These are phyloP conservation scores for Boletus speciosus DNA, from an alignment of 768 basidiomycete genomes.

Conservation along the genomic window DNA sequence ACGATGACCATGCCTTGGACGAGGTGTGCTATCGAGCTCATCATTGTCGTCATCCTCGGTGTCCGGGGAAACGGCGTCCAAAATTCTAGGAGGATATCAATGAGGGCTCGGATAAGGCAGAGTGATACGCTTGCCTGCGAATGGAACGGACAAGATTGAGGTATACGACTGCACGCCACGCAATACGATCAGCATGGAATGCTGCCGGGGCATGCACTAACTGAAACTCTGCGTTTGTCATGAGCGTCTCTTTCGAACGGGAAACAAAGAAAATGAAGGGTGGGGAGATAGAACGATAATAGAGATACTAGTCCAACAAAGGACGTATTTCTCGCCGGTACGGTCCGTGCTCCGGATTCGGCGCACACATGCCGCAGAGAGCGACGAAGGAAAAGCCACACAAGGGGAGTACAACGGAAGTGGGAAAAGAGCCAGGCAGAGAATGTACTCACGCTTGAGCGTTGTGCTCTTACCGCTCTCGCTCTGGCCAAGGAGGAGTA, in stretches of 20 bases:
- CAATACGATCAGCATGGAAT: conserved; percentile 76
- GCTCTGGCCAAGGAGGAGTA: conserved; percentile 81
- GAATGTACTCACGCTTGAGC: conserved; percentile 69
- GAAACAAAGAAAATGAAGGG: background rate
- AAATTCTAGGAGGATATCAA: conserved; percentile 44
- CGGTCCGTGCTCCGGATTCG: background rate
- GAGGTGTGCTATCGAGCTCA: conserved; percentile 49
- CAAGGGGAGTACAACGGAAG: background rate
- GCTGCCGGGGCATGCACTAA: conserved; percentile 72
- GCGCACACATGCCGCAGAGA: background rate
- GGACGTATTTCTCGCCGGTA: background rate
- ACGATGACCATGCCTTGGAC: conserved; percentile 40
- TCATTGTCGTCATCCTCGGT: conserved; percentile 55
- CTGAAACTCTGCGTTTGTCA: conserved; percentile 64
- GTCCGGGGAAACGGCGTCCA: conserved; percentile 71
- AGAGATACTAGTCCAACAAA: conserved; percentile 1
- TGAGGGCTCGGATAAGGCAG: background rate
- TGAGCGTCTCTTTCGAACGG: conserved; percentile 16
- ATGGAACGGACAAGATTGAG: conserved; percentile 83
- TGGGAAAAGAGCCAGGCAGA: conserved; percentile 2
- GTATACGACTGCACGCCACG: conserved; percentile 87
- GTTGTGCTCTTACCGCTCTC: conserved; percentile 90
- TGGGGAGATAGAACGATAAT: conserved; percentile 1
- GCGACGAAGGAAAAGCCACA: background rate
- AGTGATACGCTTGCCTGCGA: conserved; percentile 49